These are phyloP conservation scores for Trypanosoma lewisi DNA, from an alignment of 208 protist species.

Conservation along the genomic window DNA sequence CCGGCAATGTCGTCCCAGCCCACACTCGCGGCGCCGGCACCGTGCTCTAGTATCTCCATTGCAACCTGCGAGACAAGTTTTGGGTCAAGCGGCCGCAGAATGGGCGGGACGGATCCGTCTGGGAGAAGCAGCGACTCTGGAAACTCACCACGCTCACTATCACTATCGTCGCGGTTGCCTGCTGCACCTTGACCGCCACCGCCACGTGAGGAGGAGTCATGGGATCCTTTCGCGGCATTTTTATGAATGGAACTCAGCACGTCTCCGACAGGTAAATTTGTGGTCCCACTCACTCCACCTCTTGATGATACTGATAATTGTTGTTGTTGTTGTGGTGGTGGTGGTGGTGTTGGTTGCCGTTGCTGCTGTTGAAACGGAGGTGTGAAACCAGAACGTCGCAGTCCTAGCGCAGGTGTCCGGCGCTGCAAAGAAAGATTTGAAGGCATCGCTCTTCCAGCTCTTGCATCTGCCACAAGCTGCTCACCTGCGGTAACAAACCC, in stretches of 20 bases:
- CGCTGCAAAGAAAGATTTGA: conserved; percentile 40
- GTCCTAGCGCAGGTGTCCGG: conserved; percentile 55
- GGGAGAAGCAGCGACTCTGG: conserved; percentile 60
- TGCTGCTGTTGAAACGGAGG: conserved; percentile 53
- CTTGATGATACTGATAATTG: conserved; percentile 7
- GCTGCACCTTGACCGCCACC: conserved; percentile 7
- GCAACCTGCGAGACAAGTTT: conserved; percentile 71
- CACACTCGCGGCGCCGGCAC: conserved; percentile 38
- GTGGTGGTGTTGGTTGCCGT: conserved; percentile 21
- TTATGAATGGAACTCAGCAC: conserved; percentile 28
- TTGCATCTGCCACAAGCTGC: conserved; percentile 51
- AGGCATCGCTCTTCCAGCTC: conserved; percentile 33
- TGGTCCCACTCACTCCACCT: neutral
- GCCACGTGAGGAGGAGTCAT: neutral
- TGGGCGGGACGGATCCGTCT: conserved; percentile 64
- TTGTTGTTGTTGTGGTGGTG: conserved; percentile 32
- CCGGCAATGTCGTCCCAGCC: conserved; percentile 83
- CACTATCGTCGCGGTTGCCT: conserved; percentile 12
- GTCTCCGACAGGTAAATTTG: conserved; percentile 17
- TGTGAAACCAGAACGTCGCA: conserved; percentile 57
- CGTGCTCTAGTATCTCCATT: conserved; percentile 70
- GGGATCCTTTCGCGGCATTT: neutral
- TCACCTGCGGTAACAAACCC: conserved; percentile 69
- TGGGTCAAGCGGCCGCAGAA: conserved; percentile 61
- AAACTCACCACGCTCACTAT: conserved; percentile 34